phyloP scores from a whole-genome alignment of 106 monocot species.

The Agapanthus africanus region DNA sequence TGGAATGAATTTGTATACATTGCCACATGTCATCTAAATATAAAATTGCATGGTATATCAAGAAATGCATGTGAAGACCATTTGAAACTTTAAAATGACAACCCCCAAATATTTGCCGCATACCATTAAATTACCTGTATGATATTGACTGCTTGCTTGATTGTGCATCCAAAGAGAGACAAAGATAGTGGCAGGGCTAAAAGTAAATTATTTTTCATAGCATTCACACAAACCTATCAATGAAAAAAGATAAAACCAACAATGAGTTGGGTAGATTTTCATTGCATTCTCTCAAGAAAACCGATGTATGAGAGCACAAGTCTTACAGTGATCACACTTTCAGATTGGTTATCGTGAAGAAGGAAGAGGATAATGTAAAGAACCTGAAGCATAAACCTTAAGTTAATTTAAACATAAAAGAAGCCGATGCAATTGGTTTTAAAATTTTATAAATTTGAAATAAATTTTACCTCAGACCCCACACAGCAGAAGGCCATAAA shows the following conservation, averaged over 20 bases:
- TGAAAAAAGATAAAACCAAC: constrained; percentile 1
- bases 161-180: constrained; percentile 66
- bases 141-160: constrained; percentile 83
- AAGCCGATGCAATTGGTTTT: neutral
- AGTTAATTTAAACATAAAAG: neutral
- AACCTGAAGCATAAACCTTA: constrained; percentile 40
- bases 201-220: constrained; percentile 24
- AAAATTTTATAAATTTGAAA: neutral
- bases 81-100: no score
- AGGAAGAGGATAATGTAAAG: constrained; percentile 80
- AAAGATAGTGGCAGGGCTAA: constrained; percentile 40
- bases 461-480: constrained; percentile 63
- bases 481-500: constrained; percentile 98
- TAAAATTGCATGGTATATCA: no score
- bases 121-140: constrained; percentile 57
- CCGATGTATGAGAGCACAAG: neutral
- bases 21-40: no score
- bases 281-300: neutral
- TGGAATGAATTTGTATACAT: no score
- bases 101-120: no score
- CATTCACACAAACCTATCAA: constrained; percentile 47
- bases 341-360: constrained; percentile 39
- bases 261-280: neutral
- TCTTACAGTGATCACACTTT: constrained; percentile 54
- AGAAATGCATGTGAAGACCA: no score